Evolutionary conservation across 805 yeast genomes (phyloP), one percentile per base, ranked within the genome.

Genomic region (Candida sonorensis): DNA sequence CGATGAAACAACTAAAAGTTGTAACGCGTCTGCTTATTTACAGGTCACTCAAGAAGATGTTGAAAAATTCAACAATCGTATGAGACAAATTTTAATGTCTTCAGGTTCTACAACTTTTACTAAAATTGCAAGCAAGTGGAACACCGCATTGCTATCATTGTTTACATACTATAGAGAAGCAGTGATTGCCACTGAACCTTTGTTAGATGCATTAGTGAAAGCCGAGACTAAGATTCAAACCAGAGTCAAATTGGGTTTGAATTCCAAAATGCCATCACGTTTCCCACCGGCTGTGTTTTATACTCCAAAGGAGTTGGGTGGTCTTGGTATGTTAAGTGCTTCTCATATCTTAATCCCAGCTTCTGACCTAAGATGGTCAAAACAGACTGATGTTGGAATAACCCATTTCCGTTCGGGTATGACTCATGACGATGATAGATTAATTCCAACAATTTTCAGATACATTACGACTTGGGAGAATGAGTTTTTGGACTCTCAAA

Each of bases 211-310:
- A 4, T 62, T 92, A 29, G 99, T 92, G 9, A 85, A 82, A 49
- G 75, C 94, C 44, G 99, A 92, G 50, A 88, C 96, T 0, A 80
- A 83, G 50, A 81, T 92, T 27, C 99, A 92, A 59, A 92, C 88
- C 34, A 69, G 95, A 43, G 95, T 92, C 13, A 92, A 92, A 53
- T 72, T 90, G 62, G 98, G 98, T 0, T 67, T 92, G 39, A 92
- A 92, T 49, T 90, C 97, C 10, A 92, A 92, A 58, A 92, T 92
- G 99, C 99, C 99, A 1, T 79, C 96, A 0, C 68, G 99, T 35
- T 92, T 92, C 61, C 99, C 99, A 3, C 99, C 98, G 0, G 97
- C 97, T 3, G 98, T 92, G 0, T 92, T 92, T 50, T 92, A 92
- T 53, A 87, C 98, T 0, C 98, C 98, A 0, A 90, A 88, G 46